Percentiles rank a stretch among this genome's conserved stretches.
Evolutionary conservation across 148 eudicot genomes (phyloP).

Genomic region (Linanthus parryae): DNA sequence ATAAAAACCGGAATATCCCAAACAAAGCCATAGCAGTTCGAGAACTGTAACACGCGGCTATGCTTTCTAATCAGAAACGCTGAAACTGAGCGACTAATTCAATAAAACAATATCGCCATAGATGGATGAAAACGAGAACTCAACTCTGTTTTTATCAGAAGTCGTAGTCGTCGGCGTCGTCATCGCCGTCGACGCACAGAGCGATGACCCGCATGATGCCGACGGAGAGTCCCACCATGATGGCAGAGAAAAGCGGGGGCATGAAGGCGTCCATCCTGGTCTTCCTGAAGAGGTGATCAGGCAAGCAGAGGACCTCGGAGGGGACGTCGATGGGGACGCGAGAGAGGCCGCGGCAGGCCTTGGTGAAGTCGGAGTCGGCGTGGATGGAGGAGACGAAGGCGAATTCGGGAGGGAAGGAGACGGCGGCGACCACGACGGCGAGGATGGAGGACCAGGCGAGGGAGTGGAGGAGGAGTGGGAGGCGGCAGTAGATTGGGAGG

Average conservation of each 20-base stretch:
- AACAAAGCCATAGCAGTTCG: too few species aligned
- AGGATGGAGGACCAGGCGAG: constrained; percentile 63
- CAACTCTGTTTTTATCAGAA: too few species aligned
- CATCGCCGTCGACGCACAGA: constrained; percentile 39
- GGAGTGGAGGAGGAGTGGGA: constrained; percentile 50
- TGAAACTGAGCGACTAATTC: neutral
- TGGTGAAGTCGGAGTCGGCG: constrained; percentile 37
- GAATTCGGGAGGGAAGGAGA: constrained; percentile 55
- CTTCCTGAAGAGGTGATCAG: constrained; percentile 34
- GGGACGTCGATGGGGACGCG: constrained; percentile 71
- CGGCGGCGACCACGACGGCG: constrained; percentile 41
- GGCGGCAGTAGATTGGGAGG: constrained; percentile 20
- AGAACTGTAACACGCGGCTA: neutral
- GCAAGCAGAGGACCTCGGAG: constrained; percentile 51
- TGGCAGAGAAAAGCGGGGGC: constrained; percentile 70
- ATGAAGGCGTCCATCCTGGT: constrained; percentile 56
- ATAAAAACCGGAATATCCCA: neutral
- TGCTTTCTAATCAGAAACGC: neutral
- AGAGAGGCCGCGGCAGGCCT: constrained; percentile 23
- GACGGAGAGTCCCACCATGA: constrained; percentile 61
- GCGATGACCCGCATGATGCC: constrained; percentile 52
- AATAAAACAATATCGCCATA: neutral
- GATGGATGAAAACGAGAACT: neutral
- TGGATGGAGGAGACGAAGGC: constrained; percentile 54
- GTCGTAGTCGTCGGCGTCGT: neutral